phyloP scores from a whole-genome alignment of 441 rosid genomes.

The Capsella rubella region DNA sequence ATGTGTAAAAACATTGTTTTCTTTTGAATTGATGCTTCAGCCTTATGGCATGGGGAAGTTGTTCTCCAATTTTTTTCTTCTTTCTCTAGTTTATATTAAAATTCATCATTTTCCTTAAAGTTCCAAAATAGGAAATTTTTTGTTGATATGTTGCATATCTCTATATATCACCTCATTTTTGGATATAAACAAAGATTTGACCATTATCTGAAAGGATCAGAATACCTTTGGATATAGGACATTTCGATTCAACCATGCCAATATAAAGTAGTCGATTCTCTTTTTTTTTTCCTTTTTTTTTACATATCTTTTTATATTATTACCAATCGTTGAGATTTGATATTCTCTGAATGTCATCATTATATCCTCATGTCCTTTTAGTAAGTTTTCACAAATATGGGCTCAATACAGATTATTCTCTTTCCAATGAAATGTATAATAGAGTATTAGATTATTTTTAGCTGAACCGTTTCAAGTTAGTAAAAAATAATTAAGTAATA shows the following conservation, averaged over 20 bases:
- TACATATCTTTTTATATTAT: conserved; percentile 14
- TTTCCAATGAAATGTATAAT: too few relatives aligned
- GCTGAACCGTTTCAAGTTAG: too few relatives aligned
- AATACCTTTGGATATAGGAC: conserved; percentile 7
- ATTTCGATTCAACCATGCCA: too few relatives aligned
- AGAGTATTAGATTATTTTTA: too few relatives aligned
- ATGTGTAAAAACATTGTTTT: conserved; percentile 3
- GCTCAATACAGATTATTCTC: too few relatives aligned
- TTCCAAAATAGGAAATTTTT: conserved; percentile 21
- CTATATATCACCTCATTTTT: conserved; percentile 10
- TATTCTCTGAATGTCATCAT: conserved; percentile 25
- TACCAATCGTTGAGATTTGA: conserved; percentile 25
- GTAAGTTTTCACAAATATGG: not conserved
- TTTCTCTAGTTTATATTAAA: conserved; percentile 1
- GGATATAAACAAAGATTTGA: conserved; percentile 31
- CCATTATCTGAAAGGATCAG: conserved; percentile 17
- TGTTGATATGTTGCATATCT: not conserved
- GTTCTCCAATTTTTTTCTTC: conserved; percentile 15
- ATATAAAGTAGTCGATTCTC: conserved; percentile 27
- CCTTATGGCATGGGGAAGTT: conserved; percentile 25
- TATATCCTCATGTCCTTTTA: not conserved
- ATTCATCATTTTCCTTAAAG: not conserved
- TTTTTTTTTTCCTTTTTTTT: not conserved
- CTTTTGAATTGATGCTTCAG: conserved; percentile 28
- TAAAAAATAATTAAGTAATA: not conserved